Conservation (phyloP, 257 asterid genomes). For the Perilla frutescens region DNA sequence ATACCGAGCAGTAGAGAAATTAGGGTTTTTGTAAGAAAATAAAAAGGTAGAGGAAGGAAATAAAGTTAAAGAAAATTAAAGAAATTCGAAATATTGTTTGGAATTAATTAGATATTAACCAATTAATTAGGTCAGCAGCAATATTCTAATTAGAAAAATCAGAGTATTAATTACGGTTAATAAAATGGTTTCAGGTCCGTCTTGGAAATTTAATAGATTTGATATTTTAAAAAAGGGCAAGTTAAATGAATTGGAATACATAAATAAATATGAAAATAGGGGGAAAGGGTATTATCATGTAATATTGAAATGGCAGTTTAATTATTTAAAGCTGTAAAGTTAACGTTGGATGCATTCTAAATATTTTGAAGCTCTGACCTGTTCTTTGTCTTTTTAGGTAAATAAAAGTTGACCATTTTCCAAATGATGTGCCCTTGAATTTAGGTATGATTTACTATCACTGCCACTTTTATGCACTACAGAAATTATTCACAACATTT, state of each 20-base stretch:
- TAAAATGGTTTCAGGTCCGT: conserved; percentile 85
- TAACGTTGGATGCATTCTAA: conserved; percentile 64
- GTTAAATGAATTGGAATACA: conserved; percentile 44
- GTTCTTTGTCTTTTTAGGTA: conserved; percentile 71
- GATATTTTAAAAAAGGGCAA: conserved; percentile 43
- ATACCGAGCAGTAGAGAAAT: conserved; percentile 39
- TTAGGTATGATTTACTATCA: conserved; percentile 44
- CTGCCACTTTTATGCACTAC: conserved; percentile 34
- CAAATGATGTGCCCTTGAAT: conserved; percentile 40
- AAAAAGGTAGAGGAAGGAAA: conserved; percentile 39
- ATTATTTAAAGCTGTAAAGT: conserved; percentile 76
- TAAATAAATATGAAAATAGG: conserved; percentile 26
- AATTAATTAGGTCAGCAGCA: conserved; percentile 49
- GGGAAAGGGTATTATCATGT: conserved; percentile 31
- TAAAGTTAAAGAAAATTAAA: conserved; percentile 43
- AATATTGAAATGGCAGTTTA: conserved; percentile 48
- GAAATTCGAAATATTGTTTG: conserved; percentile 28
- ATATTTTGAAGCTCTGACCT: conserved; percentile 61
- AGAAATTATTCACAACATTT: too few species aligned
- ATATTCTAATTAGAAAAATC: conserved; percentile 66
- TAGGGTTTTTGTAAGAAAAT: conserved; percentile 66
- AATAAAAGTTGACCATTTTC: conserved; percentile 55
- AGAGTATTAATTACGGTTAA: conserved; percentile 79
- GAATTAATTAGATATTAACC: conserved; percentile 43
- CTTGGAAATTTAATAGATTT: conserved; percentile 70